phyloP scores from a whole-genome alignment of 2,329 filamentous ascomycete species.

The Albifimbria verrucaria region DNA sequence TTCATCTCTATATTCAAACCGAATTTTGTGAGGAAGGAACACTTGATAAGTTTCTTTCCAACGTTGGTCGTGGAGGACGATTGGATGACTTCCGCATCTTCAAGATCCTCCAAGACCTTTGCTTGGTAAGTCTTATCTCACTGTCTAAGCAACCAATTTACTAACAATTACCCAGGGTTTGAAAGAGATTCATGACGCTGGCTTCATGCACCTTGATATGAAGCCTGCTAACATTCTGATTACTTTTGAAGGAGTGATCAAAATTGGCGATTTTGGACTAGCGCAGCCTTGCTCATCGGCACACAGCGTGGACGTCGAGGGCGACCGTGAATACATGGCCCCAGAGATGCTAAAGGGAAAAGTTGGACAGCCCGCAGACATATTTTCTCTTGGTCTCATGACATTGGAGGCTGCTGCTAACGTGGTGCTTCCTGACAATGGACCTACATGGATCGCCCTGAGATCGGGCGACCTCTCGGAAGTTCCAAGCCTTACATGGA shows the following conservation, averaged over 20 bases:
- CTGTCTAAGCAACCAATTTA: neutral
- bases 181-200: slow-evolving; percentile 83
- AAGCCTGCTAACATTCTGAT: slow-evolving; percentile 85
- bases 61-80: slow-evolving; percentile 77
- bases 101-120: slow-evolving; percentile 90
- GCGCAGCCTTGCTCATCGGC: slow-evolving; percentile 76
- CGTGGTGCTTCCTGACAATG: slow-evolving; percentile 89
- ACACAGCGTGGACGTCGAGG: slow-evolving; percentile 79
- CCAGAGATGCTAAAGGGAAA: slow-evolving; percentile 85
- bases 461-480: slow-evolving; percentile 86
- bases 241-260: slow-evolving; percentile 75
- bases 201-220: slow-evolving; percentile 81
- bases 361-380: slow-evolving; percentile 86
- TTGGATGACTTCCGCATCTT: slow-evolving; percentile 97
- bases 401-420: slow-evolving; percentile 94
- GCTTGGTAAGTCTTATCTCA: slow-evolving; percentile 59
- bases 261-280: slow-evolving; percentile 84
- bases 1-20: slow-evolving; percentile 92
- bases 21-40: slow-evolving; percentile 96
- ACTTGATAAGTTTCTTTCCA: slow-evolving; percentile 78
- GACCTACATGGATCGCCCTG: slow-evolving; percentile 84
- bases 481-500: slow-evolving; percentile 83
- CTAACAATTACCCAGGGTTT: slow-evolving; percentile 59
- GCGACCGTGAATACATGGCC: slow-evolving; percentile 93
- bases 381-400: slow-evolving; percentile 92